Conservation (phyloP, 768 basidiomycete species). For the Leccinum imitatum region DNA sequence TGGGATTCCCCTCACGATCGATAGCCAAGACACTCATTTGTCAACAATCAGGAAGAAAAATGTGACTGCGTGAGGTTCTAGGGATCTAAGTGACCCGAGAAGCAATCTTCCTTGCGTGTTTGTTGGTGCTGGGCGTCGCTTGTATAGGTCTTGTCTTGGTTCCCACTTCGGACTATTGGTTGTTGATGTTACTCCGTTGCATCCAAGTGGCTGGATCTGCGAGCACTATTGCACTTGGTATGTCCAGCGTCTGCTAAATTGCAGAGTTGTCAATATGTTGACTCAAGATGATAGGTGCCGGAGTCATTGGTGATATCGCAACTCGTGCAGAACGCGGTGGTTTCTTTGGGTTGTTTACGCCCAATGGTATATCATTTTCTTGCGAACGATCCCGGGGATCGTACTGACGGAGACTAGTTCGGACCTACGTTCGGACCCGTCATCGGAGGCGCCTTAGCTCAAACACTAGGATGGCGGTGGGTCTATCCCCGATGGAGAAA, state of each 20-base stretch:
- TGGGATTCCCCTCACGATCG: conserved; percentile 16
- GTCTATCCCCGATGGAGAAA: conserved; percentile 5
- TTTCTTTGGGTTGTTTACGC: conserved; percentile 67
- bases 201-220: conserved; percentile 79
- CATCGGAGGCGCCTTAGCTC: conserved; percentile 54
- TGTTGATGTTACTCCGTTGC: conserved; percentile 76
- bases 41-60: conserved; percentile 58
- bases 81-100: no score
- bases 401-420: conserved; percentile 32
- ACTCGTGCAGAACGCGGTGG: conserved; percentile 70
- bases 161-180: conserved; percentile 67
- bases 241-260: conserved; percentile 1
- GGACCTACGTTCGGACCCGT: conserved; percentile 55
- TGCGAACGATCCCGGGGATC: neutral
- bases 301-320: conserved; percentile 78
- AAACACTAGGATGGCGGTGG: conserved; percentile 64
- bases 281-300: conserved; percentile 52
- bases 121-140: conserved; percentile 60
- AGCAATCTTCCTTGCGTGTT: conserved; percentile 54
- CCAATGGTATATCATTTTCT: conserved; percentile 47
- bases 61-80: no score
- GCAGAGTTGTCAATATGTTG: neutral
- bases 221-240: conserved; percentile 74
- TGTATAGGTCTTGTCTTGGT: conserved; percentile 62
- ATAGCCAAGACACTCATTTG: conserved; percentile 59